Evolutionary conservation across 192 early-diverging fungal genomes (phyloP).

Genomic region (Entomortierella parvispora): DNA sequence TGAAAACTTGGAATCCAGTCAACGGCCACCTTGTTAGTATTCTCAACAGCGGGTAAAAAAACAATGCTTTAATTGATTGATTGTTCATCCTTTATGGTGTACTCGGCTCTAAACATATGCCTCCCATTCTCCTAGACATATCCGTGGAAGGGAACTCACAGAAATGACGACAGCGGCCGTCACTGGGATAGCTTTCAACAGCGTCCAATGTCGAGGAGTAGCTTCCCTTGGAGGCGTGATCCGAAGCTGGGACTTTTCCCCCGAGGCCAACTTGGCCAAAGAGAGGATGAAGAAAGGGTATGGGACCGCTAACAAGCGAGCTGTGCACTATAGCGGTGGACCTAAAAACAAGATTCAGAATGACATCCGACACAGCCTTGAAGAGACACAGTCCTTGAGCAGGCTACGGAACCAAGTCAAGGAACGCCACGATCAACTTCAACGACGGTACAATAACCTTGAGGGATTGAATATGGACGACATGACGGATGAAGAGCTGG

Average conservation of each 20-base stretch:
- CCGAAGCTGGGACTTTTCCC: constrained; percentile 67
- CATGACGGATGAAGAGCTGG: constrained; percentile 65
- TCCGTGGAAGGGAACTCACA: constrained; percentile 21
- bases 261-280: constrained; percentile 46
- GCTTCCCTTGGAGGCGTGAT: constrained; percentile 59
- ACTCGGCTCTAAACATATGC: too few species aligned
- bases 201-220: constrained; percentile 52
- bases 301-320: constrained; percentile 17
- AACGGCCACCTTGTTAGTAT: constrained; percentile 56
- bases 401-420: constrained; percentile 25
- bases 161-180: constrained; percentile 1
- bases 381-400: constrained; percentile 35
- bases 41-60: constrained; percentile 47
- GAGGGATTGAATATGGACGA: constrained; percentile 53
- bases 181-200: constrained; percentile 47
- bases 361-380: constrained; percentile 39
- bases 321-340: constrained; percentile 35
- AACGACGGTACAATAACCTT: constrained; percentile 41
- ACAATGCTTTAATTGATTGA: not conserved
- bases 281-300: constrained; percentile 12
- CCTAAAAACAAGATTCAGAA: constrained; percentile 42
- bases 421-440: constrained; percentile 36
- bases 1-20: constrained; percentile 64
- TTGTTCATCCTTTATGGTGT: not conserved
- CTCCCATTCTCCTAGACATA: constrained; percentile 5